Evolutionary conservation across 208 protist genomes (phyloP), one percentile per base, ranked within the genome.

Genomic region (Trypanosoma brucei): DNA sequence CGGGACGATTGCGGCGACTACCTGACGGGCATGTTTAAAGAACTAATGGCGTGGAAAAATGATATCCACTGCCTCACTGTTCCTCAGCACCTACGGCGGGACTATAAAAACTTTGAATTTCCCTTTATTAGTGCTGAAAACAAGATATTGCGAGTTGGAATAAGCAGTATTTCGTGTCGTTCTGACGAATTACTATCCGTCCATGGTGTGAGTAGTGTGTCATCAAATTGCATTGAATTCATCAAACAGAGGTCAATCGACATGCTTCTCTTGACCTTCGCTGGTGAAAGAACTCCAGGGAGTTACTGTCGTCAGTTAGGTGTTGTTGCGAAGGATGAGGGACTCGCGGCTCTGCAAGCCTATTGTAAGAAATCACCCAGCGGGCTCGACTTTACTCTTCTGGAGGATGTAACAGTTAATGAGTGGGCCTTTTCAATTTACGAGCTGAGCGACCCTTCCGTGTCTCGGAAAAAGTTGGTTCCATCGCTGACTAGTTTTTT

Each of bases 21-120:
- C 36, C 6, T 45, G 9, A 48, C 51, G 44, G 57, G 57, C 39
- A 49, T 90, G 9, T 91, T 78, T 72, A 71, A 58, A 13, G 85
- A 83, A 42, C 71, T 93, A 1, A 74, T 70, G 4, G 42, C 57
- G 38, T 93, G 86, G 83, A 92, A 91, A 64, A 70, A 79, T 13
- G 86, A 95, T 46, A 84, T 93, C 33, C 71, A 88, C 37, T 48
- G 38, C n/a, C 75, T 95, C 9, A 83, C 72, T 31, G 57, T 92
- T 3, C 59, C 68, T 33, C 73, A 95, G 51, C 88, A 92, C 59
- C 62, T 93, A 53, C 68, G 77, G 34, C 76, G 89, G 2, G 89
- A 95, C 62, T 93, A 87, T 70, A 95, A 95, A 59, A 54, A 68
- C 30, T 95, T 91, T 55, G 70, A 74, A 22, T 91, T 83, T 61